Base-by-base conservation (phyloP, 345 rosid species). In the Litchi chinensis region DNA sequence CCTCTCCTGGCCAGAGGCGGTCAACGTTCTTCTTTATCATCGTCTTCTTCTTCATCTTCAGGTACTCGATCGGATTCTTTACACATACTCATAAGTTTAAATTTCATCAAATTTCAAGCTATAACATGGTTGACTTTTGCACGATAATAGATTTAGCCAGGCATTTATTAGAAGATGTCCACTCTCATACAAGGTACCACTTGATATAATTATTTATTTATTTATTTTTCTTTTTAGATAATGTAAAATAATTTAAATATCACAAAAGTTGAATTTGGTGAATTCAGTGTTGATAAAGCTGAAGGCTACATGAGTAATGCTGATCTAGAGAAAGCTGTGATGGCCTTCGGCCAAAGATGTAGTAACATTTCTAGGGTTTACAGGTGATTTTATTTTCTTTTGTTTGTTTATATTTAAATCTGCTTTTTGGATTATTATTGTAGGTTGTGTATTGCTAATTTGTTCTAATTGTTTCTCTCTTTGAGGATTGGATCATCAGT, bases 301-400 rank as follows among this genome's bases (percentile, higher is more conserved):
- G 85, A 76, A 68, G 99, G 99, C 10, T 93, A 93, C 75, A 86
- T 91, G 97, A 89, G 90, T 10, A 91, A 94, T 81, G 83, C 73
- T 56, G 98, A 90, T 79, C 91, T 96, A 65, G 94, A 93, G 77
- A 85, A 90, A 83, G 97, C 95, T 1, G 85, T 94, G 88, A 93
- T 89, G 79, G 92, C 81, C 64, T 91, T 92, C 54, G 83, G 92
- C 66, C 83, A 73, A 67, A 90, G 94, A 79, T 96, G 99, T 69
- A 83, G 90, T 72, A 89, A 85, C 77, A 90, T 96, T 79, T 96
- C 94, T 73, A 88, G 97, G 87, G 81, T 91, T 50, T 94, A 91
- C 90, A 94, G 97, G 99, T 96, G 83, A 80, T 87, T 76, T 79
- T 67, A 77, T 72, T 37, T n/a, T 3, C 3, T 54, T 46, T 24